Evolutionary conservation across 2,329 filamentous ascomycete genomes (phyloP).

Genomic region (Anisogramma anomala): DNA sequence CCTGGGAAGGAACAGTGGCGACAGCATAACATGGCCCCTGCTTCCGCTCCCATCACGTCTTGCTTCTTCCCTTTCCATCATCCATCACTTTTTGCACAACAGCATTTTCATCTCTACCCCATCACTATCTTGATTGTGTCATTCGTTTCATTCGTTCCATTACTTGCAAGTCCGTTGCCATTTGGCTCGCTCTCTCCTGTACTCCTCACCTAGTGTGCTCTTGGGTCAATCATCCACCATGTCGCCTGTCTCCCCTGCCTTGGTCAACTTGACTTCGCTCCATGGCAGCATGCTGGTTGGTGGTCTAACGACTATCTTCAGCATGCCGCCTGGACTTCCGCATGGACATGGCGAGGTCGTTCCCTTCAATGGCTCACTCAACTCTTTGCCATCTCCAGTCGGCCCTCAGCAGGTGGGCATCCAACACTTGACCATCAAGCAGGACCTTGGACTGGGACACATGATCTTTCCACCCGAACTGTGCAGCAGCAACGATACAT

Average conservation of each 20-base stretch:
- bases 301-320: too few species aligned
- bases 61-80: not conserved
- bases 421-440: not conserved
- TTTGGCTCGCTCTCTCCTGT: not conserved
- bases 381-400: not conserved
- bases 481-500: not conserved
- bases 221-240: conserved; percentile 1
- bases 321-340: not conserved
- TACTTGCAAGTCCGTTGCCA: not conserved
- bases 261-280: conserved; percentile 1
- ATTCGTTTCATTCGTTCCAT: not conserved
- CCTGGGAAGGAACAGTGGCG: too few species aligned
- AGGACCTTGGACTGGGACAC: not conserved
- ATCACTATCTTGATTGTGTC: conserved; percentile 10
- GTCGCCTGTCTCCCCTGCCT: conserved; percentile 3
- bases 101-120: not conserved
- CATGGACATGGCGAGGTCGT: not conserved
- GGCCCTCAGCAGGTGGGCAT: conserved; percentile 3
- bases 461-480: not conserved
- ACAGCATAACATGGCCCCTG: too few species aligned
- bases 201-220: not conserved
- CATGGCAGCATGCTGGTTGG: too few species aligned
- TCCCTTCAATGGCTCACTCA: conserved; percentile 4
- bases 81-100: not conserved
- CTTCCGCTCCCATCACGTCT: too few species aligned